Conservation (phyloP, 768 basidiomycete species). For the Cyathus striatus region DNA sequence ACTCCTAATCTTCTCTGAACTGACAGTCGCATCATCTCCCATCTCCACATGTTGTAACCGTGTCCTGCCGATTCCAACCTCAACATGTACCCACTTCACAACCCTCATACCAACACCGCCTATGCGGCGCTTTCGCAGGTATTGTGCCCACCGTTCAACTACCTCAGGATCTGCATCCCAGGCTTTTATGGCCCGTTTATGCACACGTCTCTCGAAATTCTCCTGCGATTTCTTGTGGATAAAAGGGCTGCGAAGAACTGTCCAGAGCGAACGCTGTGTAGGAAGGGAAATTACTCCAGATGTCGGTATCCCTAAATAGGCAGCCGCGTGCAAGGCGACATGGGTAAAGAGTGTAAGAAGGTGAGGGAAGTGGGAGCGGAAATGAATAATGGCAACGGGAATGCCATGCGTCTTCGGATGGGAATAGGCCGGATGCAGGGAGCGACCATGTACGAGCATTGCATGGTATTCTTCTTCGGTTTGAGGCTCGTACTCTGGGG, state of each 20-base stretch:
- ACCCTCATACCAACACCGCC: slow-evolving; percentile 87
- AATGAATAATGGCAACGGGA: slow-evolving; percentile 78
- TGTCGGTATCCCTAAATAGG: slow-evolving; percentile 78
- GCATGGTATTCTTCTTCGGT: slow-evolving; percentile 46
- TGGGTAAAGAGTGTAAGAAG: slow-evolving; percentile 77
- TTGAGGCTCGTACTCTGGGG: slow-evolving; percentile 15
- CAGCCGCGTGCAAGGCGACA: slow-evolving; percentile 80
- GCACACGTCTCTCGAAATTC: slow-evolving; percentile 84
- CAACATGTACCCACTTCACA: slow-evolving; percentile 70
- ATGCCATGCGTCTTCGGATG: slow-evolving; percentile 62
- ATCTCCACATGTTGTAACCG: slow-evolving; percentile 14
- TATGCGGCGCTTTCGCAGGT: slow-evolving; percentile 69
- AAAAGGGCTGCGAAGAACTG: slow-evolving; percentile 82
- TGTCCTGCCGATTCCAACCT: slow-evolving; percentile 36
- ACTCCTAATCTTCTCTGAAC: slow-evolving; percentile 31
- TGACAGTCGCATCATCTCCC: slow-evolving; percentile 18
- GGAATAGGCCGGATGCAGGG: slow-evolving; percentile 44
- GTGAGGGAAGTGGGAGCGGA: slow-evolving; percentile 68
- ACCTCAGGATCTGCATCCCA: slow-evolving; percentile 83
- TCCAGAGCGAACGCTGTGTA: slow-evolving; percentile 75
- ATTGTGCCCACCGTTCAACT: slow-evolving; percentile 75
- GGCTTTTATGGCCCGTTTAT: slow-evolving; percentile 84
- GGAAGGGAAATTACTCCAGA: slow-evolving; percentile 65
- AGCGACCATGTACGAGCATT: slow-evolving; percentile 58
- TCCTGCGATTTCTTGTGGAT: slow-evolving; percentile 92